phyloP scores from a whole-genome alignment of 2,329 filamentous ascomycete species.

The Fonsecaea monophora region DNA sequence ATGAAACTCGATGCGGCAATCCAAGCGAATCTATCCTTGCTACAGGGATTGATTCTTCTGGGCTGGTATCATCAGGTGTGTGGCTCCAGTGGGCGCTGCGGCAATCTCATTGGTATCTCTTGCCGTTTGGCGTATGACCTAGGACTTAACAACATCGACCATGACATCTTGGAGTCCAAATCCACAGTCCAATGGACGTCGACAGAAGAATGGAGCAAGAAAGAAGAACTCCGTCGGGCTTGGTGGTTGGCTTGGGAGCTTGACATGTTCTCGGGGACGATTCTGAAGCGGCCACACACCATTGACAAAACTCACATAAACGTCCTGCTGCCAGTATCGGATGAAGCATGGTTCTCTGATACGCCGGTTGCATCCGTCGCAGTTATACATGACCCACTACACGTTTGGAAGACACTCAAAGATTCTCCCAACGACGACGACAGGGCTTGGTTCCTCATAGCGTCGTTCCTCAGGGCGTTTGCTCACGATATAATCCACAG shows the following conservation, averaged over 20 bases:
- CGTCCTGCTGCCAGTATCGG: slow-evolving; percentile 15
- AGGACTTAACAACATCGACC: slow-evolving; percentile 16
- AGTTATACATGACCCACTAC: not conserved
- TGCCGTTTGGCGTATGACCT: slow-evolving; percentile 11
- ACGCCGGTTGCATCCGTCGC: slow-evolving; percentile 2
- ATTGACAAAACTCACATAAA: slow-evolving; percentile 9
- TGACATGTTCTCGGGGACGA: slow-evolving; percentile 13
- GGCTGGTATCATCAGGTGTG: slow-evolving; percentile 7
- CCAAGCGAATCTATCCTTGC: slow-evolving; percentile 3
- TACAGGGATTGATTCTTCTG: not conserved
- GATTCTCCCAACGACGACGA: slow-evolving; percentile 12
- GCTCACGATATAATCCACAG: slow-evolving; percentile 12
- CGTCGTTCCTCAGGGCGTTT: not conserved
- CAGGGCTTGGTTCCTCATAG: slow-evolving; percentile 19
- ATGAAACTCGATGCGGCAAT: slow-evolving; percentile 10
- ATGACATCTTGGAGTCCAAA: slow-evolving; percentile 15
- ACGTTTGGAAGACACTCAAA: slow-evolving; percentile 9
- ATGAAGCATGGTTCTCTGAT: slow-evolving; percentile 18
- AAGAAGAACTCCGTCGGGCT: slow-evolving; percentile 19
- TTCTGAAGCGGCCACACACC: slow-evolving; percentile 1
- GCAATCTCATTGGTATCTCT: slow-evolving; percentile 6
- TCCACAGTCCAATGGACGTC: not conserved
- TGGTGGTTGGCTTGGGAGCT: slow-evolving; percentile 26
- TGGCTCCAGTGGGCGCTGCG: slow-evolving; percentile 7
- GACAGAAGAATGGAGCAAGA: slow-evolving; percentile 8